Percentiles rank a stretch among this genome's conserved stretches.
Conservation (phyloP, 1,284 basidiomycete genomes). For the Singerocomus inundabilis region DNA sequence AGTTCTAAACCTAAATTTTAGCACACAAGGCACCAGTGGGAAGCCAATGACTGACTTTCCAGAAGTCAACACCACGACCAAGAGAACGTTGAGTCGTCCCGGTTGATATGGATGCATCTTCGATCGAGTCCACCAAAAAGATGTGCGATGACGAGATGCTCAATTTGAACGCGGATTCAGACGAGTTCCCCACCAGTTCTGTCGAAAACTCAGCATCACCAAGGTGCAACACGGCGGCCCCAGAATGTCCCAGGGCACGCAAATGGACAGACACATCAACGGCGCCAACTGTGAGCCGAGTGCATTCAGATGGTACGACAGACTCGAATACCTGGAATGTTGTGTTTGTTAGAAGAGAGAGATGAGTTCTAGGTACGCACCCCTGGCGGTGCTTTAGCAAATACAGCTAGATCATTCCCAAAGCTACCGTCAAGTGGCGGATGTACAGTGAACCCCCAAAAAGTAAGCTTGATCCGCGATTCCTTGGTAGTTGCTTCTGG, state of each 20-base stretch:
- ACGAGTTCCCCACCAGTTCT: slow-evolving; percentile 66
- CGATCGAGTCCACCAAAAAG: slow-evolving; percentile 64
- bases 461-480: slow-evolving; percentile 64
- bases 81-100: slow-evolving; percentile 5
- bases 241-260: slow-evolving; percentile 58
- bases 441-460: slow-evolving; percentile 67
- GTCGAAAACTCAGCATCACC: slow-evolving; percentile 67
- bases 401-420: slow-evolving; percentile 61
- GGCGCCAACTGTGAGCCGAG: slow-evolving; percentile 65
- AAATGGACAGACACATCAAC: slow-evolving; percentile 68
- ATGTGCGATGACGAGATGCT: slow-evolving; percentile 48
- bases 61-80: slow-evolving; percentile 46
- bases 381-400: slow-evolving; percentile 85
- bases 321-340: slow-evolving; percentile 79
- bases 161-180: slow-evolving; percentile 53
- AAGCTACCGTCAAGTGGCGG: slow-evolving; percentile 65
- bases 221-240: slow-evolving; percentile 67
- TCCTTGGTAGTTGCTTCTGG: slow-evolving; percentile 76
- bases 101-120: slow-evolving; percentile 31
- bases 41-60: slow-evolving; percentile 58
- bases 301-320: slow-evolving; percentile 89
- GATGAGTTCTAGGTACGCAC: slow-evolving; percentile 44
- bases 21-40: slow-evolving; percentile 1
- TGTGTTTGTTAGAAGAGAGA: neutral
- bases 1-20: slow-evolving; percentile 36